Evolutionary conservation across 768 basidiomycete genomes (phyloP), one percentile per base, ranked within the genome.

Genomic region (Xerocomus spinulosus): DNA sequence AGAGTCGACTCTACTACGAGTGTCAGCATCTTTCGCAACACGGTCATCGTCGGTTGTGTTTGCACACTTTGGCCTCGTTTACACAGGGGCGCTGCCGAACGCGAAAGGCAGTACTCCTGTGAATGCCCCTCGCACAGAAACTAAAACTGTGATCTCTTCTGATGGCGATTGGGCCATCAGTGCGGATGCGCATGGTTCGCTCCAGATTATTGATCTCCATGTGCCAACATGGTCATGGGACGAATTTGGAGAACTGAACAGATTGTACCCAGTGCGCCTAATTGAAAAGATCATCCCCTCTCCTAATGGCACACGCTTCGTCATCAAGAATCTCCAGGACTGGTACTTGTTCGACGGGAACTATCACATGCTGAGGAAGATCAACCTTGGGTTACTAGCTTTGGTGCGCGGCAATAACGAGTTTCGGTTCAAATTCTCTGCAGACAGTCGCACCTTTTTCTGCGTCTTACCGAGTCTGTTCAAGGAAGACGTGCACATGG

Each of bases 81-180:
- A 34, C 5, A 0, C 7, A 0, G 56, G 48, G 1, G 33, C 38
- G 3, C 23, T 56, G 8, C 42, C 42, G 0, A 9, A 5, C 7
- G 35, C 32, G 0, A 13, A 40, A 17, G n/a, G 35, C 13, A 29
- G 2, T 0, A 13, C 13, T 12, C 42, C 33, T 1, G 15, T 46
- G 21, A 17, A 39, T 17, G 26, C 1, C 15, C 0, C 10, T 9
- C 1, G 8, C 2, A 28, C 10, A 0, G 6, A 26, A 5, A 49
- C 33, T 14, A 41, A 7, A 3, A 21, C 59, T 30, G 46, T 57
- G 1, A 30, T 64, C 21, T 65, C 63, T 4, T 36, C 44, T 0
- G 55, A 67, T 35, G 62, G 65, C 0, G 39, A 15, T 17, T 49
- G 50, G 50, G 41, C 58, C 5, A 24, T 14, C 4, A 25, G 20